Conservation (phyloP, 2,329 filamentous ascomycete genomes). For the Colletotrichum lentis region DNA sequence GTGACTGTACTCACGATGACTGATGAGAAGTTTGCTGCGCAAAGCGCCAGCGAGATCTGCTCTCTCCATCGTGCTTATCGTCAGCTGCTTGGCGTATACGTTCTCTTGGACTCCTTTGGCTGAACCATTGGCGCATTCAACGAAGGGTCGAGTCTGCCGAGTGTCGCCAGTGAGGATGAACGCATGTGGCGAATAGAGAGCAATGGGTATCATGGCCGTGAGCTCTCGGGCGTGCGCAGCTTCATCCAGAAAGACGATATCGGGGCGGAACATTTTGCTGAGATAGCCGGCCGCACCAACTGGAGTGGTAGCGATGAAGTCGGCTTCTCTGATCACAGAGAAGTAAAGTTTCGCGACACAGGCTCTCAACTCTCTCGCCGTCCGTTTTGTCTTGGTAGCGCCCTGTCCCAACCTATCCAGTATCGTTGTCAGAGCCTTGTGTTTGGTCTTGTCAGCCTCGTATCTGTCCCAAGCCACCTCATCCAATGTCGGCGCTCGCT, state of each 20-base stretch:
- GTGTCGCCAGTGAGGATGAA: constrained; percentile 59
- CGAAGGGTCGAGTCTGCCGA: constrained; percentile 55
- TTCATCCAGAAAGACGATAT: constrained; percentile 87
- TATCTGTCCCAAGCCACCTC: constrained; percentile 55
- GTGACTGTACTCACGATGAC: constrained; percentile 44
- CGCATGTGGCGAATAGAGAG: constrained; percentile 51
- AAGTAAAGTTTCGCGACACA: constrained; percentile 50
- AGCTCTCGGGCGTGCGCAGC: constrained; percentile 57
- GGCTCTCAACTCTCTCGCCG: constrained; percentile 40
- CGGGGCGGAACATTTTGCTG: constrained; percentile 71
- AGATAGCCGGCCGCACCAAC: constrained; percentile 51
- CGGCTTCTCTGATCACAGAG: constrained; percentile 49
- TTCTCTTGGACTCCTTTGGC: not conserved
- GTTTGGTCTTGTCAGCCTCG: constrained; percentile 45
- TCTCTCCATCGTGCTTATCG: constrained; percentile 51
- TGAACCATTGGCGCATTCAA: constrained; percentile 42
- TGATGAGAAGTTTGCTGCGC: constrained; percentile 48
- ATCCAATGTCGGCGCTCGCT: constrained; percentile 50
- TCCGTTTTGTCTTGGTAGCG: constrained; percentile 38
- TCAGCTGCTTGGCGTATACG: constrained; percentile 30
- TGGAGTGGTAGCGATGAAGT: constrained; percentile 58
- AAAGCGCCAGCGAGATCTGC: constrained; percentile 46
- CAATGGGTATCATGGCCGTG: constrained; percentile 55
- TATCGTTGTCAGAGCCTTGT: constrained; percentile 49
- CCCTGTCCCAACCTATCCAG: constrained; percentile 43